Evolutionary conservation across 108 stramenopile genomes (phyloP).

Genomic region (Pseudonitzschia delicatissima): DNA sequence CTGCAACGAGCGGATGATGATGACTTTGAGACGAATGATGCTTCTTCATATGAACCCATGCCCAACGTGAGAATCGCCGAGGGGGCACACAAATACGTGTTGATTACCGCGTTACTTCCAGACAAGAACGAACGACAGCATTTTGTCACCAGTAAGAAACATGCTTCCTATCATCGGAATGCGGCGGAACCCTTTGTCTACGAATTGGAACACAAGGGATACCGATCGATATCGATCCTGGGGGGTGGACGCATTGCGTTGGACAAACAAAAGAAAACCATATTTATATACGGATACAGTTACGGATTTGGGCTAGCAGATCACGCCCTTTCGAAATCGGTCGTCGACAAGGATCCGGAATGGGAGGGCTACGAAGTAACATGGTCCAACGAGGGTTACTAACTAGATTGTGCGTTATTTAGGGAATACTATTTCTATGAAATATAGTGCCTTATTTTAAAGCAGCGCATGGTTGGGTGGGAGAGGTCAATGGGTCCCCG

Average conservation of each 20-base stretch:
- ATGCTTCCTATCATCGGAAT: constrained; percentile 74
- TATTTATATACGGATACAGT: constrained; percentile 71
- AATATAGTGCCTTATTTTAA: background rate
- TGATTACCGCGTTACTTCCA: constrained; percentile 54
- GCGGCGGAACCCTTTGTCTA: constrained; percentile 73
- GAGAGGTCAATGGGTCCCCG: background rate
- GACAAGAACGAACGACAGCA: constrained; percentile 14
- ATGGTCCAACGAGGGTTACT: constrained; percentile 77
- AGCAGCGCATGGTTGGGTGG: background rate
- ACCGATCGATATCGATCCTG: constrained; percentile 52
- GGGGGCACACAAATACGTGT: constrained; percentile 82
- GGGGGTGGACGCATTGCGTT: constrained; percentile 75
- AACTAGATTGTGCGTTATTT: background rate
- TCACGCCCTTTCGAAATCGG: constrained; percentile 55
- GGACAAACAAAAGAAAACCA: constrained; percentile 41
- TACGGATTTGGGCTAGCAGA: constrained; percentile 83
- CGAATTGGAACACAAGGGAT: constrained; percentile 51
- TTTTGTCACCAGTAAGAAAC: constrained; percentile 62
- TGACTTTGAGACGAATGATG: background rate
- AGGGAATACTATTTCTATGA: background rate
- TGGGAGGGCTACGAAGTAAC: constrained; percentile 55
- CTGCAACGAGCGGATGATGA: constrained; percentile 15
- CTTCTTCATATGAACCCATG: constrained; percentile 17
- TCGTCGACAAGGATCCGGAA: constrained; percentile 51
- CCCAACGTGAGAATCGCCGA: constrained; percentile 65